Percentiles rank a stretch among this genome's conserved stretches.
Conservation (phyloP, 2,329 filamentous ascomycete genomes). For the Pseudopyrenochaeta lycopersici region DNA sequence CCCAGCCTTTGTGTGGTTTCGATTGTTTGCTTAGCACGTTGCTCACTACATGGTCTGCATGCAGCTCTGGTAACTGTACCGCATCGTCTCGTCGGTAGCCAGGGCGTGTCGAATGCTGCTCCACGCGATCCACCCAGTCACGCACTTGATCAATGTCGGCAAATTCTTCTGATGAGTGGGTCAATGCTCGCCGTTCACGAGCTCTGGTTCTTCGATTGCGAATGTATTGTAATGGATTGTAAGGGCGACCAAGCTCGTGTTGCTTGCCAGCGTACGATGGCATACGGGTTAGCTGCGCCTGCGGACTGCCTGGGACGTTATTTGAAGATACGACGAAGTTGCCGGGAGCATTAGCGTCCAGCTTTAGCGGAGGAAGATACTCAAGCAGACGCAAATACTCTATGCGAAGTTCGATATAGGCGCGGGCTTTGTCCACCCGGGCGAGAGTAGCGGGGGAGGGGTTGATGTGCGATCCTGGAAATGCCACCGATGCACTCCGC, state of each 20-base stretch:
- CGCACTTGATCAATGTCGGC: slow-evolving; percentile 75
- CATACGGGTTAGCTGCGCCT: slow-evolving; percentile 51
- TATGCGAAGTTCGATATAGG: slow-evolving; percentile 83
- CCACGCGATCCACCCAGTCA: slow-evolving; percentile 78
- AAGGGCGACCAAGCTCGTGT: slow-evolving; percentile 70
- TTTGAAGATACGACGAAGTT: slow-evolving; percentile 52
- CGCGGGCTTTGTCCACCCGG: slow-evolving; percentile 83
- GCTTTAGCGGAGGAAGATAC: slow-evolving; percentile 76
- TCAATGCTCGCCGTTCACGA: slow-evolving; percentile 76
- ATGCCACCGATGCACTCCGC: slow-evolving; percentile 34
- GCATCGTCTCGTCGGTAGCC: slow-evolving; percentile 49
- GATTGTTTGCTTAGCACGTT: slow-evolving; percentile 64
- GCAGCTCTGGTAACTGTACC: slow-evolving; percentile 45
- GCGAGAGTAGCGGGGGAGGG: slow-evolving; percentile 83
- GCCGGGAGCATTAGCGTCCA: slow-evolving; percentile 51
- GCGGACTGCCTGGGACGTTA: slow-evolving; percentile 52
- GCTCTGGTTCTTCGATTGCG: slow-evolving; percentile 87
- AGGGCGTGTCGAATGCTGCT: slow-evolving; percentile 53
- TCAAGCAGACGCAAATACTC: slow-evolving; percentile 86
- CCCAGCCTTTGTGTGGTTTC: slow-evolving; percentile 85
- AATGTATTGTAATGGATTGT: slow-evolving; percentile 93
- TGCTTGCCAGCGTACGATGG: slow-evolving; percentile 48
- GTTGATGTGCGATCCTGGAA: slow-evolving; percentile 59
- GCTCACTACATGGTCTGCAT: slow-evolving; percentile 35
- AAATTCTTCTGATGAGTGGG: slow-evolving; percentile 80